These are phyloP conservation scores for Cnidoscolus chayamansa DNA, from an alignment of 441 rosid genomes.

Conservation along the genomic window DNA sequence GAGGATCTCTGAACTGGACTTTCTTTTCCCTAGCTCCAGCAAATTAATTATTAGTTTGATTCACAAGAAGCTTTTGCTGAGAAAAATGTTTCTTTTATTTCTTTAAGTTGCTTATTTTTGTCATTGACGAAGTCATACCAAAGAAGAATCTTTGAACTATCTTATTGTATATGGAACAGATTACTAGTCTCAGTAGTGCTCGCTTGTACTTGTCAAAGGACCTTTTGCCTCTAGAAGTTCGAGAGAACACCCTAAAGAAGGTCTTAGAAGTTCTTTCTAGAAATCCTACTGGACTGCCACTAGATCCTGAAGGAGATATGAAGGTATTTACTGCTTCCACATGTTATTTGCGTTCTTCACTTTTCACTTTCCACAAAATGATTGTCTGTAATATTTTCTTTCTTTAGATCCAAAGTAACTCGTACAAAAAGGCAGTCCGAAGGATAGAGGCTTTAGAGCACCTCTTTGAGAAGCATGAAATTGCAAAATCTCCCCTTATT, in stretches of 20 bases:
- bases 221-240: constrained; percentile 78
- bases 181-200: constrained; percentile 72
- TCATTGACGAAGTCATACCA: constrained; percentile 1
- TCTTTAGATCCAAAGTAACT: constrained; percentile 66
- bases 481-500: constrained; percentile 84
- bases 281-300: constrained; percentile 70
- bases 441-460: constrained; percentile 83
- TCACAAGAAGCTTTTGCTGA: not conserved
- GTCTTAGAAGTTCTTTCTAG: constrained; percentile 78
- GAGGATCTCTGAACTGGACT: not conserved
- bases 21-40: not conserved
- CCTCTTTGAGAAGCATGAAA: constrained; percentile 81
- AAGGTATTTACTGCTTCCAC: constrained; percentile 44
- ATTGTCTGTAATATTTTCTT: constrained; percentile 20
- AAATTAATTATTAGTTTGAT: not conserved
- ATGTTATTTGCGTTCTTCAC: constrained; percentile 11
- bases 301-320: constrained; percentile 92
- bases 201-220: constrained; percentile 76
- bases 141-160: constrained; percentile 19
- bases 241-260: constrained; percentile 86
- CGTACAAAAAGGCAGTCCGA: constrained; percentile 71
- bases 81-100: not conserved
- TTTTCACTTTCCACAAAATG: not conserved
- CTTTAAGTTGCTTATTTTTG: constrained; percentile 5
- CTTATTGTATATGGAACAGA: constrained; percentile 44